Percentiles rank a stretch among this genome's conserved stretches.
These are phyloP conservation scores for Saccharomycopsis guyanensis DNA, from an alignment of 805 yeast species.

Conservation along the genomic window DNA sequence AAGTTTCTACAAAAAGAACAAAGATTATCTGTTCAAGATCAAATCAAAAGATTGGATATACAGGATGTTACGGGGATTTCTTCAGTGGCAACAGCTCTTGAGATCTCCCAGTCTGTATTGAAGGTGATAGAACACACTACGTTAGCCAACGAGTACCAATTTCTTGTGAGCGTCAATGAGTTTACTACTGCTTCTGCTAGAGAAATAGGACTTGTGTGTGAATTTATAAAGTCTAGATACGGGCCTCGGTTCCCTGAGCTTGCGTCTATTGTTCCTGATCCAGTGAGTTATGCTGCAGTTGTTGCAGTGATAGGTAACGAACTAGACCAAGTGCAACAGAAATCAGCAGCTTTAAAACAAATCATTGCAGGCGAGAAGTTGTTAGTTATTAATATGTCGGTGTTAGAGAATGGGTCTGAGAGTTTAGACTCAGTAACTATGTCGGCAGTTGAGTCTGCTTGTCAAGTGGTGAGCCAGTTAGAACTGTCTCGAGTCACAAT, in stretches of 20 bases:
- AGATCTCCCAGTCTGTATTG: constrained; percentile 1
- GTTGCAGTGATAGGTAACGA: constrained; percentile 46
- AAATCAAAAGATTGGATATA: constrained; percentile 20
- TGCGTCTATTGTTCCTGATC: constrained; percentile 50
- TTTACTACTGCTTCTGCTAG: constrained; percentile 44
- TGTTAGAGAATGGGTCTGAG: constrained; percentile 36
- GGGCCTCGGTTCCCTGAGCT: constrained; percentile 64
- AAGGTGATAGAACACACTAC: constrained; percentile 2
- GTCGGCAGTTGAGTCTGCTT: constrained; percentile 34
- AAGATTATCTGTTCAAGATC: constrained; percentile 16
- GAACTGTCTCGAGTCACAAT: constrained; percentile 37
- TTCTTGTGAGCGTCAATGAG: constrained; percentile 47
- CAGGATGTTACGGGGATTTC: constrained; percentile 18
- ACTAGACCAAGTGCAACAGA: constrained; percentile 26
- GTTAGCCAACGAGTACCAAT: constrained; percentile 20
- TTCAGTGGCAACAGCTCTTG: not conserved
- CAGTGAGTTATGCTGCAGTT: constrained; percentile 52
- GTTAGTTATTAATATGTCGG: constrained; percentile 68
- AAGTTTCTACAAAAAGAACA: constrained; percentile 11
- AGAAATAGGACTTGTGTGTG: constrained; percentile 45
- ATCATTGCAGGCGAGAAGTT: constrained; percentile 53
- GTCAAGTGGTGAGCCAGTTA: constrained; percentile 41
- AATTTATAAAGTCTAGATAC: constrained; percentile 46
- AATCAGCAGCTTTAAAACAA: constrained; percentile 29
- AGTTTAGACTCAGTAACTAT: constrained; percentile 30